A percentile compares a stretch with the other conserved stretches of the same genome.
Conservation (phyloP, 2,329 filamentous ascomycete genomes). For the Colletotrichum paranaense region DNA sequence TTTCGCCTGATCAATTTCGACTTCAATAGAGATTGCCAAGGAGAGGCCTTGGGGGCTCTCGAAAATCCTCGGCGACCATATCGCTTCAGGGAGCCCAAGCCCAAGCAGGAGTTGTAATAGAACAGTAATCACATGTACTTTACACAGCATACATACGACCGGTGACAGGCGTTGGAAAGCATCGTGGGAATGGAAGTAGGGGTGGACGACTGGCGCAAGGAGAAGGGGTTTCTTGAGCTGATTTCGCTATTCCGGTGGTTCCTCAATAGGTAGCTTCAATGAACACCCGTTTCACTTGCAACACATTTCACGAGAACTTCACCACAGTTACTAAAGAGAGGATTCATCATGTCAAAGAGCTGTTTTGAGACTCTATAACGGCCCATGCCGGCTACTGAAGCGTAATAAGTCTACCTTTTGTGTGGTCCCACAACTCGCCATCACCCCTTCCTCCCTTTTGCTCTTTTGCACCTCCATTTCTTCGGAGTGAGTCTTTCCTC, state of each 20-base stretch:
- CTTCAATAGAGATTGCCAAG: not conserved
- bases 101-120: not conserved
- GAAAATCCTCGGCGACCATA: not conserved
- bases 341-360: not conserved
- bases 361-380: constrained; percentile 11
- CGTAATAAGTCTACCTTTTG: constrained; percentile 8
- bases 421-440: not conserved
- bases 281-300: not conserved
- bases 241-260: not conserved
- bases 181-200: not conserved
- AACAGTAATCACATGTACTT: not conserved
- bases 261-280: not conserved
- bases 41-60: not conserved
- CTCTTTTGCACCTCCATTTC: not conserved
- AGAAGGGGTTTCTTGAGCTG: not conserved
- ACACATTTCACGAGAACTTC: not conserved
- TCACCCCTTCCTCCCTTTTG: not conserved
- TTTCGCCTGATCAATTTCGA: not conserved
- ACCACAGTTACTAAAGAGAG: not conserved
- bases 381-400: constrained; percentile 20
- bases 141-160: not conserved
- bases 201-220: not conserved
- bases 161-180: not conserved
- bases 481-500: not conserved
- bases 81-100: not conserved